These are phyloP conservation scores for Panellus pusillus DNA, from an alignment of 768 basidiomycete genomes.

Conservation along the genomic window DNA sequence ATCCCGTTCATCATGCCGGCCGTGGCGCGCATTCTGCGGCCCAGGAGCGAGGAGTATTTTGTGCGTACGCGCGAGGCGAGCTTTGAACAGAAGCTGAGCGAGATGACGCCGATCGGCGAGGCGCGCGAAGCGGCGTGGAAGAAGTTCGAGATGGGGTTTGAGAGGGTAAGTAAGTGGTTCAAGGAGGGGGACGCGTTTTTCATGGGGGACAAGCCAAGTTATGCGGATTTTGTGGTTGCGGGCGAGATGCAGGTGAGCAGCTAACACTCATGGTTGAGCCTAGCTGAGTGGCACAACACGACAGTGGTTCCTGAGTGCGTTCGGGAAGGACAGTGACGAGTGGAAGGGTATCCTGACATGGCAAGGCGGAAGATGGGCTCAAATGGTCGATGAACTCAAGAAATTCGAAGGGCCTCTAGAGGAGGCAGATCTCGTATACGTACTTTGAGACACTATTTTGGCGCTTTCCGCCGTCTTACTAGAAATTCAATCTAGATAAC, in stretches of 20 bases:
- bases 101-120: conserved; percentile 31
- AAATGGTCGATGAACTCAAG: conserved; percentile 29
- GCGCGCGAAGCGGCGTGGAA: conserved; percentile 26
- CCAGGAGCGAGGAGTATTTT: conserved; percentile 31
- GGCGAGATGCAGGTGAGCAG: conserved; percentile 23
- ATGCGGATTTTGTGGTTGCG: conserved; percentile 36
- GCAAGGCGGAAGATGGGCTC: conserved; percentile 38
- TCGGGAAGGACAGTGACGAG: conserved; percentile 26
- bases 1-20: conserved; percentile 14
- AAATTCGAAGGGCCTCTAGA: conserved; percentile 26
- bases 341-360: conserved; percentile 35
- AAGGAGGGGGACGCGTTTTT: conserved; percentile 26
- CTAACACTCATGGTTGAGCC: no score
- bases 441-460: no score
- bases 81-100: conserved; percentile 35
- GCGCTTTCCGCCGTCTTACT: no score
- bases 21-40: conserved; percentile 22
- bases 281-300: no score
- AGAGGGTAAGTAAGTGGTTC: conserved; percentile 29
- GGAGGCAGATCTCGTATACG: neutral
- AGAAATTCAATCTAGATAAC: no score
- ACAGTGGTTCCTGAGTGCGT: conserved; percentile 31
- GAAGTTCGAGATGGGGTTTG: conserved; percentile 25
- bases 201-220: conserved; percentile 31
- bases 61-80: conserved; percentile 31